Percentiles rank a stretch among this genome's conserved stretches.
These are phyloP conservation scores for Nakazawaea laoshanensis DNA, from an alignment of 805 yeast genomes.

Conservation along the genomic window DNA sequence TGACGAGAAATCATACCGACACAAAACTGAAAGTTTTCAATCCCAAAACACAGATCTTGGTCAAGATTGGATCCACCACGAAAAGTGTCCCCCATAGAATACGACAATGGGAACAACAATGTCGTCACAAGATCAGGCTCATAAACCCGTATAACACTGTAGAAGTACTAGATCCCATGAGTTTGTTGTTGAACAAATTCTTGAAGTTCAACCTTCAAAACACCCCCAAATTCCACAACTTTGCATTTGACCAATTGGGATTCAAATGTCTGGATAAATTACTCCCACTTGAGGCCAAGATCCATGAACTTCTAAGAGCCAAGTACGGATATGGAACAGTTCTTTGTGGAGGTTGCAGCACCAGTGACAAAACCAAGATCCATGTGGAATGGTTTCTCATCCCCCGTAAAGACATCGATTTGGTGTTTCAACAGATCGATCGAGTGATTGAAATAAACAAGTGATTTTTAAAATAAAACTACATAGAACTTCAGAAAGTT, in stretches of 20 bases:
- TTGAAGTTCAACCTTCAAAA: constrained; percentile 7
- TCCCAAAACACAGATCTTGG: constrained; percentile 28
- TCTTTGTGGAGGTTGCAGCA: constrained; percentile 38
- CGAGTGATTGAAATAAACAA: constrained; percentile 7
- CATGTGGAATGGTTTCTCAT: constrained; percentile 54
- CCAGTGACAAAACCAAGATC: constrained; percentile 16
- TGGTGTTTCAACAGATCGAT: constrained; percentile 27
- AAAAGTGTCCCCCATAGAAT: constrained; percentile 32
- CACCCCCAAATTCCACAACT: constrained; percentile 13
- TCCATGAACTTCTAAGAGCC: constrained; percentile 29
- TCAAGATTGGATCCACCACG: constrained; percentile 49
- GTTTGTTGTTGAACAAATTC: constrained; percentile 11
- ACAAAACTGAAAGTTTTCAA: constrained; percentile 26
- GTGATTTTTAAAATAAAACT: background rate
- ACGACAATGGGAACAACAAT: constrained; percentile 44
- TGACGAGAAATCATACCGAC: constrained; percentile 25
- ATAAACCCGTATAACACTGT: constrained; percentile 23
- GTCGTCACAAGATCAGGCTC: constrained; percentile 35
- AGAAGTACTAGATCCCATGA: constrained; percentile 13
- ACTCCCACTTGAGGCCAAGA: constrained; percentile 27
- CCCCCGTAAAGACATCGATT: constrained; percentile 29
- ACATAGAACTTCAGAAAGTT: constrained; percentile 6
- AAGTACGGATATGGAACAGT: constrained; percentile 40
- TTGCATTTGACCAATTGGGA: constrained; percentile 21
- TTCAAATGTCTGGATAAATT: constrained; percentile 25